A percentile compares a stretch with the other conserved stretches of the same genome.
These are phyloP conservation scores for Beauveria sp. DNA, from an alignment of 2,329 filamentous ascomycete species.

Conservation along the genomic window DNA sequence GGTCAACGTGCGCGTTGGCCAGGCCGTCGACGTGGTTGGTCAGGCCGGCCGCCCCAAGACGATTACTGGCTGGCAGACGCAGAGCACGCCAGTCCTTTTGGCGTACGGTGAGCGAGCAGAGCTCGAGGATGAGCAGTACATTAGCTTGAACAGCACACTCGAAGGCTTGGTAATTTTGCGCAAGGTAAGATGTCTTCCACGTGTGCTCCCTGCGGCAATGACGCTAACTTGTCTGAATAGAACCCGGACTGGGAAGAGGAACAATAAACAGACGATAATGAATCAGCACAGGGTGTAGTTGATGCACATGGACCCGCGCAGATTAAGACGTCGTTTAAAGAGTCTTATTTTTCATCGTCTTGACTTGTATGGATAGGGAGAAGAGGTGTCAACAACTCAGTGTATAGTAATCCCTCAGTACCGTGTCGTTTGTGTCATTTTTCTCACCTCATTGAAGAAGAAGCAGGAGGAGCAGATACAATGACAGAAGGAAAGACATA, in stretches of 20 bases:
- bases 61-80: slow-evolving; percentile 98
- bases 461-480: not conserved
- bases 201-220: not conserved
- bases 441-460: too few relatives aligned
- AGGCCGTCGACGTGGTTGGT: slow-evolving; percentile 95
- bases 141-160: slow-evolving; percentile 80
- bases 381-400: slow-evolving; percentile 10
- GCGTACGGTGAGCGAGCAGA: slow-evolving; percentile 94
- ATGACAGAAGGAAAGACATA: not conserved
- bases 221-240: slow-evolving; percentile 15
- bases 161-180: slow-evolving; percentile 93
- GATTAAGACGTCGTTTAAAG: not conserved
- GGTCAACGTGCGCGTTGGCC: slow-evolving; percentile 93
- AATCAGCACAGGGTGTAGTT: not conserved
- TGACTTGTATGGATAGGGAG: not conserved
- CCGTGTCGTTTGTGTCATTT: slow-evolving; percentile 12
- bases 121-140: slow-evolving; percentile 95
- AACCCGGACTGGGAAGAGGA: slow-evolving; percentile 34
- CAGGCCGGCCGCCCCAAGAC: slow-evolving; percentile 97
- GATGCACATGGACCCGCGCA: not conserved
- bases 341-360: not conserved
- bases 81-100: slow-evolving; percentile 94
- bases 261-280: slow-evolving; percentile 20
- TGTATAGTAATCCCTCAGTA: slow-evolving; percentile 27
- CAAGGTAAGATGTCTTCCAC: slow-evolving; percentile 59